Percentiles rank a stretch among this genome's conserved stretches.
phyloP scores from a whole-genome alignment of 176 grass and related monocot genomes.

The Rhynchospora breviuscula region DNA sequence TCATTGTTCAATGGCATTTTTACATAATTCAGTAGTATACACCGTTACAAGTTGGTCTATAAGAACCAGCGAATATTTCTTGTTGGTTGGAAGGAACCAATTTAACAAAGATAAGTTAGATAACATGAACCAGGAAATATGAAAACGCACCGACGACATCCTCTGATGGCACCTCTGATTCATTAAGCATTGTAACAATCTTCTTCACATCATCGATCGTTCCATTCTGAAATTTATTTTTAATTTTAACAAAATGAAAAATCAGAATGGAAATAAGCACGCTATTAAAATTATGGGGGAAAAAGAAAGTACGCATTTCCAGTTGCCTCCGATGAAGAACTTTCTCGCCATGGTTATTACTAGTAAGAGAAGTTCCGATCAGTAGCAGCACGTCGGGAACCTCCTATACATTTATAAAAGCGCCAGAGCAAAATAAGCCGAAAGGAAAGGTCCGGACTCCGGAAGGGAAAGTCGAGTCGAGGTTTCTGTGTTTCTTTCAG shows the following conservation, averaged over 20 bases:
- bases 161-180: slow-evolving; percentile 66
- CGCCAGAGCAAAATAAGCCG: background rate
- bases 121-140: background rate
- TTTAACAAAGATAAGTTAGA: background rate
- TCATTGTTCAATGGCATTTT: background rate
- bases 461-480: background rate
- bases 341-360: slow-evolving; percentile 41
- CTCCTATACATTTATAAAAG: background rate
- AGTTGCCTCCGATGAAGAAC: slow-evolving; percentile 86
- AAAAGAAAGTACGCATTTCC: slow-evolving; percentile 61
- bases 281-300: background rate
- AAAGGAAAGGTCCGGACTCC: background rate
- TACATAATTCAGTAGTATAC: background rate
- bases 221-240: slow-evolving; percentile 52
- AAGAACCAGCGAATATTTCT: background rate
- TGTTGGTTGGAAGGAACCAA: no score
- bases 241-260: background rate
- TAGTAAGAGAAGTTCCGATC: background rate
- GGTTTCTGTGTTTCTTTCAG: background rate
- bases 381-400: background rate
- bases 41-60: background rate
- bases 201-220: slow-evolving; percentile 77
- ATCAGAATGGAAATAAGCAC: slow-evolving; percentile 4
- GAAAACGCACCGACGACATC: slow-evolving; percentile 59
- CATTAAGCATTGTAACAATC: slow-evolving; percentile 71